Evolutionary conservation across 2,329 filamentous ascomycete genomes (phyloP).

Genomic region (Ophiostoma australiae): DNA sequence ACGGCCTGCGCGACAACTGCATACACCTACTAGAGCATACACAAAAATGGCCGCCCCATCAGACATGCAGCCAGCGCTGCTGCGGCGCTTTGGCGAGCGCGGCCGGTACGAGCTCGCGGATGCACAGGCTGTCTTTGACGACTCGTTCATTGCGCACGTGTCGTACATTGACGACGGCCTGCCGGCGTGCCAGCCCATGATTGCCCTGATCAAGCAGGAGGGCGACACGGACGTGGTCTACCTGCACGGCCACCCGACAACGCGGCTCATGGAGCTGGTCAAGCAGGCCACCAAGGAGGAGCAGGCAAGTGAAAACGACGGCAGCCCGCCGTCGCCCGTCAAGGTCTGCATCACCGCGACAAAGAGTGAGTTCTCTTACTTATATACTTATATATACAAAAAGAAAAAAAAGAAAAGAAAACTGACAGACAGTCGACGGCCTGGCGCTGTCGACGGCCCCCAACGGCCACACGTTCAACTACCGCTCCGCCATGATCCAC

Average conservation of each 20-base stretch:
- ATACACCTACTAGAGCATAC: neutral
- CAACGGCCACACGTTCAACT: constrained; percentile 29
- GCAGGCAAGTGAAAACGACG: neutral
- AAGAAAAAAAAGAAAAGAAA: no score
- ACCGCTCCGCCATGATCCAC: constrained; percentile 27
- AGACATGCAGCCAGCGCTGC: constrained; percentile 23
- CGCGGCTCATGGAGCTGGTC: constrained; percentile 27
- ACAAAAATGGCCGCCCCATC: neutral
- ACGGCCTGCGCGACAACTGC: no score
- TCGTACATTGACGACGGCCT: constrained; percentile 25
- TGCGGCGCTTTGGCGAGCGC: constrained; percentile 25
- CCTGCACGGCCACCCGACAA: constrained; percentile 27
- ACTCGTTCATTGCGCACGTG: constrained; percentile 26
- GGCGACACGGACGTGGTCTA: constrained; percentile 20
- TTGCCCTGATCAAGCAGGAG: constrained; percentile 25
- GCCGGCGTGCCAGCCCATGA: constrained; percentile 27
- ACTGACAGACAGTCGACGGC: constrained; percentile 23
- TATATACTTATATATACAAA: no score
- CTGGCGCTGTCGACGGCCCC: constrained; percentile 26
- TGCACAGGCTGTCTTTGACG: constrained; percentile 26
- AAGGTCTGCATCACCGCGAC: constrained; percentile 28
- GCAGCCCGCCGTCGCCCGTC: constrained; percentile 9
- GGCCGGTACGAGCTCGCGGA: constrained; percentile 24
- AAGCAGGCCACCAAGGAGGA: constrained; percentile 20
- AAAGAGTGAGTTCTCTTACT: constrained; percentile 17